These are phyloP conservation scores for Jackrogersella multiformis DNA, from an alignment of 495 filamentous ascomycete species.

Conservation along the genomic window DNA sequence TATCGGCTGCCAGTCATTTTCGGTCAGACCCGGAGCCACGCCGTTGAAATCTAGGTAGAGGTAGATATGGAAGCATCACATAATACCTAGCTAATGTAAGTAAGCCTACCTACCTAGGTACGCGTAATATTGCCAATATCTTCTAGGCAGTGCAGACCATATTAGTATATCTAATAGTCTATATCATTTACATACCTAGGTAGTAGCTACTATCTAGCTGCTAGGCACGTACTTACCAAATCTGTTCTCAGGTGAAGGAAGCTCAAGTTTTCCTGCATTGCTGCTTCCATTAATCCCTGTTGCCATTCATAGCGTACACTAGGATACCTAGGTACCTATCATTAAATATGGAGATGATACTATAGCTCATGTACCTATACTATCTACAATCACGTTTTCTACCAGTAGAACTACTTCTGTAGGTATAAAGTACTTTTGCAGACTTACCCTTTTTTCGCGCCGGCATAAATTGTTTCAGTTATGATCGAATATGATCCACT, in stretches of 20 bases:
- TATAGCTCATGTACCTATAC: constrained; percentile 1
- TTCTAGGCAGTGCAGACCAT: not conserved
- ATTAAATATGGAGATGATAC: not conserved
- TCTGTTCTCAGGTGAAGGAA: no score
- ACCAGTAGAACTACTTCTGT: not conserved
- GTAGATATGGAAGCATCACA: not conserved
- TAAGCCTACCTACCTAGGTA: not conserved
- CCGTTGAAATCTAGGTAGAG: not conserved
- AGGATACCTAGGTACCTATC: no score
- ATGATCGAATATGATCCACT: constrained; percentile 38
- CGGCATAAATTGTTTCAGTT: constrained; percentile 40
- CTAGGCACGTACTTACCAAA: no score
- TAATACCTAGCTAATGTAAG: not conserved
- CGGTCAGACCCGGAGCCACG: constrained; percentile 4
- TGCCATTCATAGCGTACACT: not conserved
- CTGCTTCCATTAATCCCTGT: not conserved
- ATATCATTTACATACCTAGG: not conserved
- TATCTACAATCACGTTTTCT: not conserved
- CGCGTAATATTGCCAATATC: not conserved
- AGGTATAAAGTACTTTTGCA: not conserved
- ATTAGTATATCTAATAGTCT: not conserved
- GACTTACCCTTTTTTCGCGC: not conserved
- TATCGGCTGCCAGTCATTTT: not conserved
- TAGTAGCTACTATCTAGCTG: no score
- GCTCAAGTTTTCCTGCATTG: not conserved